A percentile compares a stretch with the other conserved stretches of the same genome.
Evolutionary conservation across 768 basidiomycete species (phyloP).

Genomic region (Collybia mongolica): DNA sequence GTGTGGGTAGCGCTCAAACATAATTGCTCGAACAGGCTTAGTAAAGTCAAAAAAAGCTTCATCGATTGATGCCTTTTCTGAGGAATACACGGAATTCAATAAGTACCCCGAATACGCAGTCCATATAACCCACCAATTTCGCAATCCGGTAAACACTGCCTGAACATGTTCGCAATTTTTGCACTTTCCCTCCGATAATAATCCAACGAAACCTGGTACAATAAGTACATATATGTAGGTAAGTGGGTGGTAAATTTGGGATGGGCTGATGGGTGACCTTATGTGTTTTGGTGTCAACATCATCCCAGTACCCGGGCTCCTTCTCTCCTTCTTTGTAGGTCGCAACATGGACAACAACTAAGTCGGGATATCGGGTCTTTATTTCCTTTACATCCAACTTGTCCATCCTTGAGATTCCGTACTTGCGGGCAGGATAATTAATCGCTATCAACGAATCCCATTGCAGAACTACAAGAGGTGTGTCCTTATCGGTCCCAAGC

Average conservation of each 20-base stretch:
- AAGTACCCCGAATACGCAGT: not conserved
- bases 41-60: slow-evolving; percentile 96
- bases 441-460: slow-evolving; percentile 92
- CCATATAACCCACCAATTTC: slow-evolving; percentile 64
- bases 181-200: slow-evolving; percentile 88
- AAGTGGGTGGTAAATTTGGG: too few relatives aligned
- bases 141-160: slow-evolving; percentile 71
- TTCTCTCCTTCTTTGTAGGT: slow-evolving; percentile 88
- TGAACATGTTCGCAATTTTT: slow-evolving; percentile 84
- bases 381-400: slow-evolving; percentile 67
- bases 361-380: slow-evolving; percentile 78
- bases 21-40: slow-evolving; percentile 67
- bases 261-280: slow-evolving; percentile 53
- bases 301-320: slow-evolving; percentile 90
- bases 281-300: slow-evolving; percentile 86
- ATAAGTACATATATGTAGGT: not conserved
- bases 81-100: not conserved
- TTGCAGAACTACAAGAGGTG: slow-evolving; percentile 80
- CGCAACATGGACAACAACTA: slow-evolving; percentile 89
- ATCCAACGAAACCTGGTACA: slow-evolving; percentile 80
- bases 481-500: slow-evolving; percentile 56
- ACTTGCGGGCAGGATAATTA: slow-evolving; percentile 92
- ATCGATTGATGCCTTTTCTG: slow-evolving; percentile 97
- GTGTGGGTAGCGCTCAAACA: slow-evolving; percentile 76
- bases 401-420: slow-evolving; percentile 91